Conservation (phyloP, 2,329 filamentous ascomycete genomes). For the Cytospora schulzeri region DNA sequence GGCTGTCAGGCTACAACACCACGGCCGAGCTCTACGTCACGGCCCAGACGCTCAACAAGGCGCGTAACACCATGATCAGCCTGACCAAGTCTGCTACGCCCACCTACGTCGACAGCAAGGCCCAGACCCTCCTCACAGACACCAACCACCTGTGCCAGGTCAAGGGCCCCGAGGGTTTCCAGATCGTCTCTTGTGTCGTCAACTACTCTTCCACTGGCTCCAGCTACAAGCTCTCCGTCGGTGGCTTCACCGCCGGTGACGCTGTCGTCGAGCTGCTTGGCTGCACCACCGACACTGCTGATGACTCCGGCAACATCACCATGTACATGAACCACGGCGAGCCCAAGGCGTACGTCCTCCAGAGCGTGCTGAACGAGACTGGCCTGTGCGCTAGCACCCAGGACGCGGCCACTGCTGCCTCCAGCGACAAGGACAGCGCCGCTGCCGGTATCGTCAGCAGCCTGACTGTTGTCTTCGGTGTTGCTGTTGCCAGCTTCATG, state of each 20-base stretch:
- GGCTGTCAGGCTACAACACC: slow-evolving; percentile 50
- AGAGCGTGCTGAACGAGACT: slow-evolving; percentile 20
- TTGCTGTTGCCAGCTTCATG: slow-evolving; percentile 13
- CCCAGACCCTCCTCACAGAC: slow-evolving; percentile 40
- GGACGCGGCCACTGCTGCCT: slow-evolving; percentile 20
- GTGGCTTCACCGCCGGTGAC: slow-evolving; percentile 36
- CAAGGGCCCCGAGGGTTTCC: slow-evolving; percentile 43
- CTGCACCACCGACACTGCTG: slow-evolving; percentile 30
- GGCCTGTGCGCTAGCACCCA: slow-evolving; percentile 23
- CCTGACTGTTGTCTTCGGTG: slow-evolving; percentile 17
- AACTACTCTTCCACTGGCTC: slow-evolving; percentile 42
- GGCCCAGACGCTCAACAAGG: slow-evolving; percentile 51
- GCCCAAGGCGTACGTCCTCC: slow-evolving; percentile 27
- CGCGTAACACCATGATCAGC: slow-evolving; percentile 49
- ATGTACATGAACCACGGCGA: slow-evolving; percentile 26
- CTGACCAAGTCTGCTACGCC: slow-evolving; percentile 43
- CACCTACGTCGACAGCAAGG: slow-evolving; percentile 44
- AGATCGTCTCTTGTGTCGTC: slow-evolving; percentile 44
- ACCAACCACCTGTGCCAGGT: slow-evolving; percentile 45
- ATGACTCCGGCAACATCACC: slow-evolving; percentile 26
- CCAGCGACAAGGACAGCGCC: slow-evolving; percentile 10
- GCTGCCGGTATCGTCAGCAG: slow-evolving; percentile 18
- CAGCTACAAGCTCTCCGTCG: slow-evolving; percentile 30
- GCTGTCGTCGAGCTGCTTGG: slow-evolving; percentile 31
- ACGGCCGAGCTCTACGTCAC: slow-evolving; percentile 46